Conservation (phyloP, 1,284 basidiomycete species). For the Trichosporon asahii region DNA sequence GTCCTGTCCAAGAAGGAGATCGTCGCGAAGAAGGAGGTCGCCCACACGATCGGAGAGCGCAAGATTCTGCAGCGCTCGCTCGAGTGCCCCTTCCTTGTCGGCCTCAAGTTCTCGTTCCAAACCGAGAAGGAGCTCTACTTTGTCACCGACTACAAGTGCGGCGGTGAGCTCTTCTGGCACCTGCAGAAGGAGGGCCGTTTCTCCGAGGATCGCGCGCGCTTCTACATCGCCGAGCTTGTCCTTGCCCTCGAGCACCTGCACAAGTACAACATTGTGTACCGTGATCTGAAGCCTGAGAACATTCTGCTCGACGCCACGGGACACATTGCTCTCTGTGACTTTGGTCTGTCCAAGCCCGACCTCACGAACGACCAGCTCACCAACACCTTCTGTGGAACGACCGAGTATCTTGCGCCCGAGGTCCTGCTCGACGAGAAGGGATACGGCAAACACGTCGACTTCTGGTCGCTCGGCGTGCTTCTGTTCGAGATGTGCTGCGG, state of each 20-base stretch:
- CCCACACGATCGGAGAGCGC: conserved; percentile 98
- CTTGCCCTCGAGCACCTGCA: conserved; percentile 92
- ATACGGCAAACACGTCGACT: conserved; percentile 97
- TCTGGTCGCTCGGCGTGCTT: conserved; percentile 92
- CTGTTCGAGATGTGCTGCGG: conserved; percentile 99
- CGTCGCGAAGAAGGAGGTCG: conserved; percentile 97
- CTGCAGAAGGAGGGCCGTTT: conserved; percentile 92
- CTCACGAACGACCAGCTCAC: conserved; percentile 90
- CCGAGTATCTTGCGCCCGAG: conserved; percentile 96
- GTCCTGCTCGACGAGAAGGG: conserved; percentile 98
- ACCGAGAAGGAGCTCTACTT: conserved; percentile 93
- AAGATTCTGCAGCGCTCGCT: conserved; percentile 94
- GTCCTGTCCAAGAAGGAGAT: conserved; percentile 98
- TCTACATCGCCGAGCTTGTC: conserved; percentile 92
- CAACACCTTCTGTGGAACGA: conserved; percentile 96
- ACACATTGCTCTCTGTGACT: conserved; percentile 94
- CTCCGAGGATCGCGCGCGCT: conserved; percentile 83
- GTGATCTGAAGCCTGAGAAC: conserved; percentile 95
- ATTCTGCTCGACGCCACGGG: conserved; percentile 95
- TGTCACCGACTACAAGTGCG: conserved; percentile 98
- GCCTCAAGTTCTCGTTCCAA: conserved; percentile 98
- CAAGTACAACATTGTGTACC: conserved; percentile 95
- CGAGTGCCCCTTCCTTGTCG: conserved; percentile 95
- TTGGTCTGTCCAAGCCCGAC: conserved; percentile 95
- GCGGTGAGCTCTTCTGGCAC: conserved; percentile 98